These are phyloP conservation scores for Balamuthia mandrillaris DNA, from an alignment of 208 protist species.

Conservation along the genomic window DNA sequence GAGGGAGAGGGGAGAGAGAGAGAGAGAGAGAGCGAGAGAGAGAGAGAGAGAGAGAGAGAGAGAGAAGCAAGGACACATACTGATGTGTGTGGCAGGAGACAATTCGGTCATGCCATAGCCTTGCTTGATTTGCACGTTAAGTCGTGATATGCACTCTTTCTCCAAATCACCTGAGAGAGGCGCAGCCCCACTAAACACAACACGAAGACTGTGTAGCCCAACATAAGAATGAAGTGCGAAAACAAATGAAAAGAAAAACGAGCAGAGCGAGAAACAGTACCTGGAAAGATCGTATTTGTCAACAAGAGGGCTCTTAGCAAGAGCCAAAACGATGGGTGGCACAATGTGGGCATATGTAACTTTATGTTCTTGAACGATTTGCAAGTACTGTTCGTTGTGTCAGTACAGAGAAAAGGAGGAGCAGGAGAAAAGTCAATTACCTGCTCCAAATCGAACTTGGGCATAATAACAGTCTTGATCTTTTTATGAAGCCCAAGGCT, in stretches of 20 bases:
- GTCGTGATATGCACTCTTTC: neutral
- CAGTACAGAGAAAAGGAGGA: neutral
- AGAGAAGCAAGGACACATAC: no score
- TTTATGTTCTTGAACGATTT: conserved; percentile 60
- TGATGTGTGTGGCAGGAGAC: conserved; percentile 60
- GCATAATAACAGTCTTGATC: neutral
- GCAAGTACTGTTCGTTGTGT: neutral
- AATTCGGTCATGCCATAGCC: conserved; percentile 80
- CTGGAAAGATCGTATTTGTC: conserved; percentile 47
- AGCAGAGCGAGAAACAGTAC: conserved; percentile 63
- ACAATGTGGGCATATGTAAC: conserved; percentile 70
- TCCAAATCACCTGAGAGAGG: neutral
- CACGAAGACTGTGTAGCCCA: no score
- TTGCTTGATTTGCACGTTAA: conserved; percentile 56
- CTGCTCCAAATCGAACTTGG: neutral
- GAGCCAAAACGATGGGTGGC: conserved; percentile 73
- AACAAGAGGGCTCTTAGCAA: conserved; percentile 73
- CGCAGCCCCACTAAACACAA: neutral
- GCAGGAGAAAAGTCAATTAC: neutral
- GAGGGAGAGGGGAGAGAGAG: neutral
- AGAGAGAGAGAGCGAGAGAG: neutral
- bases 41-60: no score
- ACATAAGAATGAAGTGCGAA: no score
- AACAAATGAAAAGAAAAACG: no score
- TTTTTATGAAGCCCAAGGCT: neutral